A percentile compares a stretch with the other conserved stretches of the same genome.
phyloP scores from a whole-genome alignment of 495 filamentous ascomycete genomes.

The Physcia stellaris region DNA sequence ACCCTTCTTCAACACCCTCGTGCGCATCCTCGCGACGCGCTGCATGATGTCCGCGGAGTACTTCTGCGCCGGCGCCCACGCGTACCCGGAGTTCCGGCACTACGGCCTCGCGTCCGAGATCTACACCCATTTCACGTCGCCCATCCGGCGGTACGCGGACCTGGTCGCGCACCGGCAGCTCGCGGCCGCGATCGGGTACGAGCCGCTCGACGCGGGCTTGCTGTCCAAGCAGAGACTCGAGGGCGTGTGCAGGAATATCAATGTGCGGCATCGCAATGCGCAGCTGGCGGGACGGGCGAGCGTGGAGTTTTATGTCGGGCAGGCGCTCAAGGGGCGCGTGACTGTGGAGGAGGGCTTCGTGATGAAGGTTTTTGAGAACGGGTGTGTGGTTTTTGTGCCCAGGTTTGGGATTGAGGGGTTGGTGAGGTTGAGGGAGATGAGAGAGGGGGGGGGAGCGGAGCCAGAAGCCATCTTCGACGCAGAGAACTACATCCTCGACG shows the following conservation, averaged over 20 bases:
- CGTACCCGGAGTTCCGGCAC: slow-evolving; percentile 87
- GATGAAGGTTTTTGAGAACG: slow-evolving; percentile 94
- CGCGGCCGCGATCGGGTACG: slow-evolving; percentile 86
- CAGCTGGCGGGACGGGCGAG: slow-evolving; percentile 87
- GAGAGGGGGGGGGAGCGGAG: slow-evolving; percentile 65
- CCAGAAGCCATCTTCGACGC: slow-evolving; percentile 68
- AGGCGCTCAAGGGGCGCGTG: slow-evolving; percentile 76
- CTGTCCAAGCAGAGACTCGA: slow-evolving; percentile 68
- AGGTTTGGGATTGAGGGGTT: slow-evolving; percentile 89
- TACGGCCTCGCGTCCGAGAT: slow-evolving; percentile 93
- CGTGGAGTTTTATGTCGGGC: slow-evolving; percentile 94
- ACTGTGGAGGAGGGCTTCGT: slow-evolving; percentile 83
- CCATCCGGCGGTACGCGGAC: slow-evolving; percentile 93
- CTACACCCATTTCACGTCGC: slow-evolving; percentile 97
- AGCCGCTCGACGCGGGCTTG: slow-evolving; percentile 62
- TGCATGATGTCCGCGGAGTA: slow-evolving; percentile 99
- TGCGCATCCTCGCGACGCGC: slow-evolving; percentile 91
- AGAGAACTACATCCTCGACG: slow-evolving; percentile 62
- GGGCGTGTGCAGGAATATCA: slow-evolving; percentile 93
- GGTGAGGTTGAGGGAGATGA: slow-evolving; percentile 71
- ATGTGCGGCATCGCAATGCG: slow-evolving; percentile 89
- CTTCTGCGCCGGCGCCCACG: slow-evolving; percentile 84
- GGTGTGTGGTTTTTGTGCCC: slow-evolving; percentile 90
- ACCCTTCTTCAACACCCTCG: slow-evolving; percentile 95
- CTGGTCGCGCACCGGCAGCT: slow-evolving; percentile 87